These are phyloP conservation scores for Metarhizium robertsii DNA, from an alignment of 2,329 filamentous ascomycete genomes.

Conservation along the genomic window DNA sequence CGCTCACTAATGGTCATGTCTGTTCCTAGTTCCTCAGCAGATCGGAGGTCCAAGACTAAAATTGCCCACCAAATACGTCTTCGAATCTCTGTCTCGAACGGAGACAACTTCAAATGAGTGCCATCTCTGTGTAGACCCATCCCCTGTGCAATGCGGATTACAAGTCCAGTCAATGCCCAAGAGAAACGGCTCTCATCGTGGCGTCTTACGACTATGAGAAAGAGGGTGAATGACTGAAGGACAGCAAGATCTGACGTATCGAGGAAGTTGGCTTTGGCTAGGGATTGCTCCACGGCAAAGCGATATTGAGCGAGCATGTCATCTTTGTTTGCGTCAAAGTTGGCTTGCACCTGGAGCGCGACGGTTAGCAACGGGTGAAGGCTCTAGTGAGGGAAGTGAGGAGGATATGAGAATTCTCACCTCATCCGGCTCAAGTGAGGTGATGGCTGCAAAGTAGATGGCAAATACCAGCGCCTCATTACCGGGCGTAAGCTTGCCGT, in stretches of 20 bases:
- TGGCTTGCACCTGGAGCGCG: slow-evolving; percentile 19
- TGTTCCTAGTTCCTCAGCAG: slow-evolving; percentile 43
- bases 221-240: slow-evolving; percentile 49
- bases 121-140: slow-evolving; percentile 52
- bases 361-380: not conserved
- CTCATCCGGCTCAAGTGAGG: slow-evolving; percentile 51
- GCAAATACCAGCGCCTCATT: slow-evolving; percentile 57
- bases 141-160: slow-evolving; percentile 49
- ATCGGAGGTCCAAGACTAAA: slow-evolving; percentile 44
- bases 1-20: slow-evolving; percentile 32
- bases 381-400: not conserved
- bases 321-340: slow-evolving; percentile 34
- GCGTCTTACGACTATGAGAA: slow-evolving; percentile 38
- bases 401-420: slow-evolving; percentile 23
- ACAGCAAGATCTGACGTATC: slow-evolving; percentile 46
- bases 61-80: slow-evolving; percentile 55
- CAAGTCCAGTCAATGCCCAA: slow-evolving; percentile 50
- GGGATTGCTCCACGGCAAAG: slow-evolving; percentile 45
- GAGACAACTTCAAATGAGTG: slow-evolving; percentile 38
- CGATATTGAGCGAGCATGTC: slow-evolving; percentile 38
- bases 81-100: slow-evolving; percentile 51
- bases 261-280: slow-evolving; percentile 49
- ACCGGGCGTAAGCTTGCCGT: slow-evolving; percentile 45
- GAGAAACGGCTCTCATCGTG: slow-evolving; percentile 43
- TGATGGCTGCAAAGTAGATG: slow-evolving; percentile 49